A percentile compares a stretch with the other conserved stretches of the same genome.
These are phyloP conservation scores for Ocimum tenuiflorum DNA, from an alignment of 257 asterid species.

Conservation along the genomic window DNA sequence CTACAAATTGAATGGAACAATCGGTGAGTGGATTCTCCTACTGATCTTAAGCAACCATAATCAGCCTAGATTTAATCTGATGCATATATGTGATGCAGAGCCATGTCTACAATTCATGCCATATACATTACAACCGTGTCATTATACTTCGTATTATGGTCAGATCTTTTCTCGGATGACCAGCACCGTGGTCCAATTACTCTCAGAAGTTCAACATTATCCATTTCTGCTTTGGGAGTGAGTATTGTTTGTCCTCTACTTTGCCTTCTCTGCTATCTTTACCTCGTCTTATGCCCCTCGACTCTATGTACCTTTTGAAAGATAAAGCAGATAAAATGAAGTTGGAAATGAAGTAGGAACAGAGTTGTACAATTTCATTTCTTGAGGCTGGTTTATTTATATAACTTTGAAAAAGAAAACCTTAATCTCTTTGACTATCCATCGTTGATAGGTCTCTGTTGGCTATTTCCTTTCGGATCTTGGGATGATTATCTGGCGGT, in stretches of 20 bases:
- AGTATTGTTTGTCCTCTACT: conserved; percentile 18
- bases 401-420: too few relatives aligned
- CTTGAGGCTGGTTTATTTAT: too few relatives aligned
- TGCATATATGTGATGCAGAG: conserved; percentile 38
- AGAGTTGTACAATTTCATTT: too few relatives aligned
- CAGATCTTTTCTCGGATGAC: conserved; percentile 45
- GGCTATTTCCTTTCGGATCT: conserved; percentile 78
- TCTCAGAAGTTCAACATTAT: conserved; percentile 45
- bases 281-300: too few relatives aligned
- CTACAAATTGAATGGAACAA: conserved; percentile 77
- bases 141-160: conserved; percentile 50
- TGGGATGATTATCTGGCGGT: conserved; percentile 73
- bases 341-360: too few relatives aligned
- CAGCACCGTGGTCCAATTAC: conserved; percentile 35
- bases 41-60: background rate
- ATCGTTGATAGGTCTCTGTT: conserved; percentile 43
- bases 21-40: conserved; percentile 40
- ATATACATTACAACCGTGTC: conserved; percentile 48
- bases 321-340: too few relatives aligned
- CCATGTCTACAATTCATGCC: conserved; percentile 69
- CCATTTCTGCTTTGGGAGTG: conserved; percentile 65
- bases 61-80: conserved; percentile 4
- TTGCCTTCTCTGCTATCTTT: too few relatives aligned
- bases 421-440: too few relatives aligned
- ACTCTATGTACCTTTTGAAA: too few relatives aligned